Conservation (phyloP, 1,139 yeast genomes). For the Diutina siamensis region DNA sequence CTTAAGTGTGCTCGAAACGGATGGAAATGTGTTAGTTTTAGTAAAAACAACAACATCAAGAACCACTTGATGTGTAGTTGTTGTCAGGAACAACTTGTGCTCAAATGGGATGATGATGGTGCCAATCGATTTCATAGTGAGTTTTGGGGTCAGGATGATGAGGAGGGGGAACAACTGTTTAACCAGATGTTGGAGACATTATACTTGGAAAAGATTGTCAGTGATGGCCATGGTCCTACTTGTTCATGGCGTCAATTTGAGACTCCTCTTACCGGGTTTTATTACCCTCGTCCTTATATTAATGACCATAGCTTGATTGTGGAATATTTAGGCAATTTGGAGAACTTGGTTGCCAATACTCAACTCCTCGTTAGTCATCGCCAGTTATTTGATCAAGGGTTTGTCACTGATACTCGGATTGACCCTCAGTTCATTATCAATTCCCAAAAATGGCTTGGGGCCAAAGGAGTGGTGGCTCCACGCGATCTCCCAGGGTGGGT, state of each 20-base stretch:
- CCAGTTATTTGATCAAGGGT: background rate
- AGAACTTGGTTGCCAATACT: background rate
- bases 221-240: background rate
- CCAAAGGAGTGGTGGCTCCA: background rate
- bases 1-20: slow-evolving; percentile 4
- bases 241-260: slow-evolving; percentile 5
- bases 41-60: background rate
- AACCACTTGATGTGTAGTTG: slow-evolving; percentile 2
- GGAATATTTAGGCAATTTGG: background rate
- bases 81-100: background rate
- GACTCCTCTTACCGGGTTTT: background rate
- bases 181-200: background rate
- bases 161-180: background rate
- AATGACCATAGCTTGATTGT: background rate
- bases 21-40: background rate
- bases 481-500: background rate
- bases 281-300: slow-evolving; percentile 5
- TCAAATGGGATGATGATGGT: slow-evolving; percentile 1
- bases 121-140: background rate
- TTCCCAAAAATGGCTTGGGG: background rate
- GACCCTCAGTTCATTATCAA: background rate
- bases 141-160: background rate
- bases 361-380: background rate
- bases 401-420: background rate
- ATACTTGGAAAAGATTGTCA: background rate